Conservation (phyloP, 1,139 yeast species). For the Taphrina deformans region DNA sequence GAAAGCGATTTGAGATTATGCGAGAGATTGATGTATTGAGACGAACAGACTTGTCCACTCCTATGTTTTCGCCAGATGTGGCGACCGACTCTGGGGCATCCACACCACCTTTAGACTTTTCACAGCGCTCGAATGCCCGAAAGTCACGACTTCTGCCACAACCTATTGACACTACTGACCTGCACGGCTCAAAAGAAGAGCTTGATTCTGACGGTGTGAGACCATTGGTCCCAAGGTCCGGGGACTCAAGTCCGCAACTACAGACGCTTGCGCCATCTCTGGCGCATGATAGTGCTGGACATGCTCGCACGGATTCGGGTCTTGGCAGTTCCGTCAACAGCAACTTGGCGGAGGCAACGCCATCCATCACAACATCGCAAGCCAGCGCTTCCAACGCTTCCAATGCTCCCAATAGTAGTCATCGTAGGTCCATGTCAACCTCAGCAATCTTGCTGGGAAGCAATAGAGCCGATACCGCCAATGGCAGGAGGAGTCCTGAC, state of each 20-base stretch:
- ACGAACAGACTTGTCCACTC: slow-evolving; percentile 1
- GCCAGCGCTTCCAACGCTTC: not conserved
- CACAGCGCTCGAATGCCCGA: slow-evolving; percentile 15
- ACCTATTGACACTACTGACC: not conserved
- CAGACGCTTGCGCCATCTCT: not conserved
- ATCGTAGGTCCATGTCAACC: slow-evolving; percentile 22
- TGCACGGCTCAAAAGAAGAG: not conserved
- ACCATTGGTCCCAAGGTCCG: slow-evolving; percentile 4
- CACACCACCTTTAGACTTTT: slow-evolving; percentile 13
- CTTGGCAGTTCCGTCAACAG: not conserved
- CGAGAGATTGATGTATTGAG: slow-evolving; percentile 77
- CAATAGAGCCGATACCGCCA: not conserved
- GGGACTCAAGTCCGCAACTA: not conserved
- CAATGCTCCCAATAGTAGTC: not conserved
- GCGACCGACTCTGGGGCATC: not conserved
- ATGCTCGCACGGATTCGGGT: not conserved
- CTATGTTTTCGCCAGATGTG: not conserved
- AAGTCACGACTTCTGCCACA: slow-evolving; percentile 13
- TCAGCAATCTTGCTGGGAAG: slow-evolving; percentile 6
- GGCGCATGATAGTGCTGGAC: not conserved
- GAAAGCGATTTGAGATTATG: slow-evolving; percentile 87
- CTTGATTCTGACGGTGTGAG: not conserved
- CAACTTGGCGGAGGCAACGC: not conserved
- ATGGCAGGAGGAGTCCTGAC: slow-evolving; percentile 19
- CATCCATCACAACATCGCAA: not conserved